These are phyloP conservation scores for Rhododendron mucronatum DNA, from an alignment of 148 eudicot species.

Conservation along the genomic window DNA sequence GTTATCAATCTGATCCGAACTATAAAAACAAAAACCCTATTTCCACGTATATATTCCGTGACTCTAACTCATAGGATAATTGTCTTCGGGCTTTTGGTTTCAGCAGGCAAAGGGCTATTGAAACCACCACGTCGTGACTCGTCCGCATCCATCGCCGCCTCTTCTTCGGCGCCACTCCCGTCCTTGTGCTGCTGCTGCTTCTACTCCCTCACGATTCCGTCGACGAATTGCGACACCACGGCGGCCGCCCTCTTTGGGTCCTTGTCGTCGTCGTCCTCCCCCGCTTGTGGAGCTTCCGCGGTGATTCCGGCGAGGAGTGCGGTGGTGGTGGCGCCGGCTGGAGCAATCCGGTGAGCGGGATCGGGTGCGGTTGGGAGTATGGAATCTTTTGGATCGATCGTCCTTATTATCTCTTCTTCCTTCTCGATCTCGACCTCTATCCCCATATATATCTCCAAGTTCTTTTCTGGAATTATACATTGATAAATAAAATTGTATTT, in stretches of 20 bases:
- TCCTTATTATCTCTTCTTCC: too few species aligned
- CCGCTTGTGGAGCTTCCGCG: slow-evolving; percentile 48
- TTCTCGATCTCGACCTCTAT: too few species aligned
- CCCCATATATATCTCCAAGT: too few species aligned
- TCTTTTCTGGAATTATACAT: too few species aligned
- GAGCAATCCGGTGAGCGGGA: slow-evolving; percentile 35
- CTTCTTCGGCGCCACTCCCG: slow-evolving; percentile 2
- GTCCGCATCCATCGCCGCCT: slow-evolving; percentile 40
- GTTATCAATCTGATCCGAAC: too few species aligned
- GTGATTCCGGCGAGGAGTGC: slow-evolving; percentile 44
- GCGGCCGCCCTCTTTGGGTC: slow-evolving; percentile 23
- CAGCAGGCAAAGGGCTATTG: slow-evolving; percentile 90
- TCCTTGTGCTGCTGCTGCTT: slow-evolving; percentile 30
- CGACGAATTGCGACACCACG: slow-evolving; percentile 47
- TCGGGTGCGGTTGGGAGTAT: slow-evolving; percentile 32
- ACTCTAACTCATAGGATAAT: too few species aligned
- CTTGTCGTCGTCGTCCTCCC: slow-evolving; percentile 33
- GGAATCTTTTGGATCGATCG: slow-evolving; percentile 20
- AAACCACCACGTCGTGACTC: slow-evolving; percentile 86
- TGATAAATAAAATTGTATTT: too few species aligned
- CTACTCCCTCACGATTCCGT: slow-evolving; percentile 48
- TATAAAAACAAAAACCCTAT: too few species aligned
- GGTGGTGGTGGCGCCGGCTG: slow-evolving; percentile 30
- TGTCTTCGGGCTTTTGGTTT: slow-evolving; percentile 23
- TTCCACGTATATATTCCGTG: too few species aligned